phyloP scores from a whole-genome alignment of 2,329 filamentous ascomycete genomes.

The Colletotrichum spaethianum region DNA sequence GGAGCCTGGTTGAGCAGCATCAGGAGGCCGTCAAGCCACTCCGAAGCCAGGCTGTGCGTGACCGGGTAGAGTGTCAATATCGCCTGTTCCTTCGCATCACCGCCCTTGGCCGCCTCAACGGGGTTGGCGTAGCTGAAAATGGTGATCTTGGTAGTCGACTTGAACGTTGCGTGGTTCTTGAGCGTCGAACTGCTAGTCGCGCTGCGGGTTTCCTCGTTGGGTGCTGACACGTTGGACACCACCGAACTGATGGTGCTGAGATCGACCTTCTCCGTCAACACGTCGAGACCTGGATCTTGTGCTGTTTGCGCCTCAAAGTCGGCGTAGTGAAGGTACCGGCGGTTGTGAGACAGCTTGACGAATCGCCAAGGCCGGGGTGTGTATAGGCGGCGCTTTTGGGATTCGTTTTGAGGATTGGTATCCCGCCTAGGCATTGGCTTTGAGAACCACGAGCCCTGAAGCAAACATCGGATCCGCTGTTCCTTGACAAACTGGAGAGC shows the following conservation, averaged over 20 bases:
- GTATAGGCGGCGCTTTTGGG: constrained; percentile 55
- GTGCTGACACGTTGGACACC: constrained; percentile 89
- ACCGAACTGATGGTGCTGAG: constrained; percentile 91
- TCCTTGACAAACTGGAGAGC: constrained; percentile 97
- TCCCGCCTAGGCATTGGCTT: constrained; percentile 60
- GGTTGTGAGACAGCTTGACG: constrained; percentile 90
- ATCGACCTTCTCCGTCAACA: constrained; percentile 86
- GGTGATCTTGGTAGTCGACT: constrained; percentile 86
- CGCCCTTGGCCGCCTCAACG: constrained; percentile 52
- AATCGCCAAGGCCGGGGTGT: constrained; percentile 80
- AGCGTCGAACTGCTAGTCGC: constrained; percentile 59
- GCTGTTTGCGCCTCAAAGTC: constrained; percentile 80
- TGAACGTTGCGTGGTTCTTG: constrained; percentile 54
- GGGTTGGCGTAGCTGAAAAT: constrained; percentile 80
- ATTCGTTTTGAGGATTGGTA: constrained; percentile 49
- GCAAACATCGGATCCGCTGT: constrained; percentile 90
- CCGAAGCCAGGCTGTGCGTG: constrained; percentile 86
- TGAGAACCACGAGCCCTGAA: constrained; percentile 91
- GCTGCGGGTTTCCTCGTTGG: constrained; percentile 65
- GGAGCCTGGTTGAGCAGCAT: constrained; percentile 96
- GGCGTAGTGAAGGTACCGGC: constrained; percentile 90
- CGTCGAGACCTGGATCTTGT: constrained; percentile 79
- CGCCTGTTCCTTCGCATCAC: constrained; percentile 73
- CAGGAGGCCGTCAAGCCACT: constrained; percentile 95
- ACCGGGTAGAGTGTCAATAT: constrained; percentile 87